A percentile compares a stretch with the other conserved stretches of the same genome.
These are phyloP conservation scores for Chaetothyriales sp. DNA, from an alignment of 2,329 filamentous ascomycete species.

Conservation along the genomic window DNA sequence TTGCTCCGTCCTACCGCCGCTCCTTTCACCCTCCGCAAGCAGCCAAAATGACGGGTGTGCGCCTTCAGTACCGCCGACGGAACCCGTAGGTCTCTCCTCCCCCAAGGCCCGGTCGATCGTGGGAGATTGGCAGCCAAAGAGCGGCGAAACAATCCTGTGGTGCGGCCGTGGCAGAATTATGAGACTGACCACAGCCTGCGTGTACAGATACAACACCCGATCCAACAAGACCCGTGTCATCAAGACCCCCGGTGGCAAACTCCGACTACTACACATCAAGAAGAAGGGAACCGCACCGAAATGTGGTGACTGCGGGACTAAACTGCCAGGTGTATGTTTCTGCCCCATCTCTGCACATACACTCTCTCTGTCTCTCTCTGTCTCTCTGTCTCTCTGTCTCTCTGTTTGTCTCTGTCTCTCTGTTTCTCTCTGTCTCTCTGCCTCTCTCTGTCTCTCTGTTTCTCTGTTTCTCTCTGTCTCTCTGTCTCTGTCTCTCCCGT, in stretches of 20 bases:
- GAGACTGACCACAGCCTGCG: conserved; percentile 2
- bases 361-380: not conserved
- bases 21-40: not conserved
- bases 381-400: too few relatives aligned
- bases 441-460: too few relatives aligned
- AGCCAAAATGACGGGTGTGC: conserved; percentile 16
- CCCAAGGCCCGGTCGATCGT: conserved; percentile 3
- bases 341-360: not conserved
- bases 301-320: conserved; percentile 97
- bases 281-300: conserved; percentile 97
- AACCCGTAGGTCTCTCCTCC: conserved; percentile 53
- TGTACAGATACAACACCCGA: conserved; percentile 81
- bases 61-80: conserved; percentile 52
- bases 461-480: too few relatives aligned
- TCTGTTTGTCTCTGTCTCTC: too few relatives aligned
- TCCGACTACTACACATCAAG: conserved; percentile 98
- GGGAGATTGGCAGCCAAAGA: conserved; percentile 2
- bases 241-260: conserved; percentile 92
- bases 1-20: not conserved
- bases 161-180: not conserved
- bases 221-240: conserved; percentile 93
- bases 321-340: conserved; percentile 88
- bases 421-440: too few relatives aligned
- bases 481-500: too few relatives aligned
- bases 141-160: conserved; percentile 10